A percentile compares a stretch with the other conserved stretches of the same genome.
phyloP scores from a whole-genome alignment of 75 land plant species.

The Cupressus sempervirens region DNA sequence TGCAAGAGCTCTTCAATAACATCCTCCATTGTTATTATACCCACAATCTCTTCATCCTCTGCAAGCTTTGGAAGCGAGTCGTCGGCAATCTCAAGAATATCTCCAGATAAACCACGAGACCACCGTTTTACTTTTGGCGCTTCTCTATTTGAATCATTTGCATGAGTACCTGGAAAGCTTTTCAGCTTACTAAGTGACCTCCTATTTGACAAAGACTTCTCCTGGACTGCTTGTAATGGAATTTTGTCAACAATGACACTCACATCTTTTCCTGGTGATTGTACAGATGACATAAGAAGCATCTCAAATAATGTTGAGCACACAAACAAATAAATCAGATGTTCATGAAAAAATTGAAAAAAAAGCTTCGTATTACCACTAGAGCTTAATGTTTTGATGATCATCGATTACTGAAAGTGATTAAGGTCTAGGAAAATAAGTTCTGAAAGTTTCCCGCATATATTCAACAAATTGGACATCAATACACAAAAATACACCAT shows the following conservation, averaged over 20 bases:
- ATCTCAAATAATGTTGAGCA: not conserved
- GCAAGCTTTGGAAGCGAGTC: slow-evolving; percentile 42
- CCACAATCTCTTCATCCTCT: slow-evolving; percentile 76
- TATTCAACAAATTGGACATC: too few relatives aligned
- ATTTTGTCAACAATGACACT: slow-evolving; percentile 40
- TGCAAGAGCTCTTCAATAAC: slow-evolving; percentile 70
- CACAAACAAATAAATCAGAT: not conserved
- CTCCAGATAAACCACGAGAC: slow-evolving; percentile 38
- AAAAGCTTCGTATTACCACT: not conserved
- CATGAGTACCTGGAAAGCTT: slow-evolving; percentile 33
- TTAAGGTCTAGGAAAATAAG: not conserved
- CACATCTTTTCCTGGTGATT: slow-evolving; percentile 31
- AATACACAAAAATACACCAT: slow-evolving; percentile 16
- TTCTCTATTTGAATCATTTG: slow-evolving; percentile 16
- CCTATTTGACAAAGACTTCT: slow-evolving; percentile 21
- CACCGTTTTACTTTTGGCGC: slow-evolving; percentile 47
- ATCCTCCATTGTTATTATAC: slow-evolving; percentile 70
- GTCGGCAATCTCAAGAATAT: slow-evolving; percentile 61
- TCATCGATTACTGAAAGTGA: not conserved
- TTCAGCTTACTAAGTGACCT: slow-evolving; percentile 37
- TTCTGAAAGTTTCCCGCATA: slow-evolving; percentile 12
- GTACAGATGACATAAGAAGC: not conserved
- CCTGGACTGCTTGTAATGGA: slow-evolving; percentile 7
- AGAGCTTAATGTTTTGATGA: not conserved
- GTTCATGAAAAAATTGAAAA: not conserved